phyloP scores from a whole-genome alignment of 768 basidiomycete genomes.

The Hericium coralloides region DNA sequence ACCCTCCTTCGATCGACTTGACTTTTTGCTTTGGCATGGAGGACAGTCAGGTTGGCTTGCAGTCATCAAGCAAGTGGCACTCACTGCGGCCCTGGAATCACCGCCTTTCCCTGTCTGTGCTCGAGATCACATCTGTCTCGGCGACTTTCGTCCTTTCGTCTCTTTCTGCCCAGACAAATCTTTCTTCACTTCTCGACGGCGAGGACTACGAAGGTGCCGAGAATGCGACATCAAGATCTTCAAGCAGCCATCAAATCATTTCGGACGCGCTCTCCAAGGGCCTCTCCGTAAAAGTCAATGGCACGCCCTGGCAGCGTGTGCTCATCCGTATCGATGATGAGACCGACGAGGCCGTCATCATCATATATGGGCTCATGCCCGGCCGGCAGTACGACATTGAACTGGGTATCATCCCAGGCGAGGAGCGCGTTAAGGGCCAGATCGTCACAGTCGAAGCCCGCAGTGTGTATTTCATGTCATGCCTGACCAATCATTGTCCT shows the following conservation, averaged over 20 bases:
- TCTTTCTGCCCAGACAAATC: conserved; percentile 25
- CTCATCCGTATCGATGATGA: conserved; percentile 74
- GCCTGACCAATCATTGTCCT: too few relatives aligned
- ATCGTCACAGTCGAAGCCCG: conserved; percentile 55
- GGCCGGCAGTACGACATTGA: conserved; percentile 89
- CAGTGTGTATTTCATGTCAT: conserved; percentile 10
- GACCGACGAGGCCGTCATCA: conserved; percentile 81
- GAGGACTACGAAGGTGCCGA: conserved; percentile 27
- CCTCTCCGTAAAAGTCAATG: conserved; percentile 74
- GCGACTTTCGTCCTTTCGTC: conserved; percentile 68
- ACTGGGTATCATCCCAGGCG: conserved; percentile 60
- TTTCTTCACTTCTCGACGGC: conserved; percentile 19
- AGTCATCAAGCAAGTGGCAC: conserved; percentile 39
- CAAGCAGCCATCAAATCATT: conserved; percentile 30
- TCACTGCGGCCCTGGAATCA: conserved; percentile 71
- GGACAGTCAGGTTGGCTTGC: not conserved
- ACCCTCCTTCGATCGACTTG: not conserved
- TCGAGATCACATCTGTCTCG: conserved; percentile 81
- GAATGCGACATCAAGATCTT: conserved; percentile 14
- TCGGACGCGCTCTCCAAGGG: conserved; percentile 65
- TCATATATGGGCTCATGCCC: conserved; percentile 83
- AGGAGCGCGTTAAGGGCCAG: conserved; percentile 47
- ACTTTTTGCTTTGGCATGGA: not conserved
- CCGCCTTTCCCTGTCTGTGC: conserved; percentile 58
- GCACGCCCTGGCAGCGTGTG: conserved; percentile 68